Evolutionary conservation across 1,139 yeast species (phyloP).

Genomic region (Pichia sp.): DNA sequence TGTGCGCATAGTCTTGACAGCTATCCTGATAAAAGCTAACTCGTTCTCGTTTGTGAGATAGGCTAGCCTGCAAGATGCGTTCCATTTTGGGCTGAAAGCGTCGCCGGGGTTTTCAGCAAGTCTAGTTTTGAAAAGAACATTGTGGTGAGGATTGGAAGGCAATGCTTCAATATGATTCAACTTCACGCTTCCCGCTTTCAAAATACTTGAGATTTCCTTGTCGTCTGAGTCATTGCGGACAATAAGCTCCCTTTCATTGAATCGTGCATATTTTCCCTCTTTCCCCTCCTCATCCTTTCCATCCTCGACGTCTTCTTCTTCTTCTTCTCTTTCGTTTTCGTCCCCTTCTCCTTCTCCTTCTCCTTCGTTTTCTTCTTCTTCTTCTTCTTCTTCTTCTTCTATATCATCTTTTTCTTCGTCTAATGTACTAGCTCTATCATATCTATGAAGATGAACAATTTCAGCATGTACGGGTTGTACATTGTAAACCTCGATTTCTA

Average conservation of each 20-base stretch:
- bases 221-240: no score
- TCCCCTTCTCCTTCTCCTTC: background rate
- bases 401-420: background rate
- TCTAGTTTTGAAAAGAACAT: slow-evolving; percentile 35
- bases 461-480: slow-evolving; percentile 16
- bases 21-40: slow-evolving; percentile 50
- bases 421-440: background rate
- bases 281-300: no score
- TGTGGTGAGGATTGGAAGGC: slow-evolving; percentile 15
- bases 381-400: background rate
- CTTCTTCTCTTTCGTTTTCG: background rate
- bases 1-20: slow-evolving; percentile 34
- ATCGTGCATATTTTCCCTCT: no score
- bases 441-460: slow-evolving; percentile 6
- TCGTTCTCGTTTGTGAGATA: slow-evolving; percentile 40
- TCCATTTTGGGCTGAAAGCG: slow-evolving; percentile 89
- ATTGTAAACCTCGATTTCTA: slow-evolving; percentile 56
- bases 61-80: slow-evolving; percentile 45
- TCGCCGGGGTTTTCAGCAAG: slow-evolving; percentile 43
- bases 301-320: no score
- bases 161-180: slow-evolving; percentile 3
- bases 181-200: slow-evolving; percentile 8
- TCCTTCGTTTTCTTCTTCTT: background rate
- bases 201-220: no score
- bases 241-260: no score